Conservation (phyloP, 2,329 filamentous ascomycete genomes). For the Fusarium mundagurra region DNA sequence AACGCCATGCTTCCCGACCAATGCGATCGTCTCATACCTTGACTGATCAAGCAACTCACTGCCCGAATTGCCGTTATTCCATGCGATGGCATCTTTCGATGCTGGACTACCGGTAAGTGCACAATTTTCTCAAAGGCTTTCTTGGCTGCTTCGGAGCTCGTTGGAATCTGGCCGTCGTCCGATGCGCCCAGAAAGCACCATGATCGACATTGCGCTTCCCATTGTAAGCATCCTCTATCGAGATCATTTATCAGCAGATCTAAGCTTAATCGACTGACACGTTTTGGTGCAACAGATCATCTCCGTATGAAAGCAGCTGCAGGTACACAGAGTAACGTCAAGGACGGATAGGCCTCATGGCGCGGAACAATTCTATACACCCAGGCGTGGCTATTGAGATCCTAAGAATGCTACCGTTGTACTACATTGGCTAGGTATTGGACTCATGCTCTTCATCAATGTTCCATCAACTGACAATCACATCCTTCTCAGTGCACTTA, state of each 20-base stretch:
- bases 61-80: neutral
- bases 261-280: neutral
- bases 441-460: too few species aligned
- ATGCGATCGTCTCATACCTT: neutral
- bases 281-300: neutral
- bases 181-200: neutral
- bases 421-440: too few species aligned
- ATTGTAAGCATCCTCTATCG: neutral
- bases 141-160: neutral
- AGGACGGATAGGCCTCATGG: neutral
- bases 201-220: neutral
- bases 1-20: neutral
- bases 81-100: neutral
- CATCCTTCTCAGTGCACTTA: slow-evolving; percentile 6
- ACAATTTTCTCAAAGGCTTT: too few species aligned
- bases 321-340: neutral
- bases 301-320: neutral
- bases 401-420: too few species aligned
- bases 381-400: neutral
- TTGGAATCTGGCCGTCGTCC: accelerated
- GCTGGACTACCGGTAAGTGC: too few species aligned
- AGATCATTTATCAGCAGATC: neutral
- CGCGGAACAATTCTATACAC: neutral
- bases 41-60: neutral
- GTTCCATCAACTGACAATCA: neutral